phyloP scores from a whole-genome alignment of 116 monocot species.

The Phalaenopsis hybrid region DNA sequence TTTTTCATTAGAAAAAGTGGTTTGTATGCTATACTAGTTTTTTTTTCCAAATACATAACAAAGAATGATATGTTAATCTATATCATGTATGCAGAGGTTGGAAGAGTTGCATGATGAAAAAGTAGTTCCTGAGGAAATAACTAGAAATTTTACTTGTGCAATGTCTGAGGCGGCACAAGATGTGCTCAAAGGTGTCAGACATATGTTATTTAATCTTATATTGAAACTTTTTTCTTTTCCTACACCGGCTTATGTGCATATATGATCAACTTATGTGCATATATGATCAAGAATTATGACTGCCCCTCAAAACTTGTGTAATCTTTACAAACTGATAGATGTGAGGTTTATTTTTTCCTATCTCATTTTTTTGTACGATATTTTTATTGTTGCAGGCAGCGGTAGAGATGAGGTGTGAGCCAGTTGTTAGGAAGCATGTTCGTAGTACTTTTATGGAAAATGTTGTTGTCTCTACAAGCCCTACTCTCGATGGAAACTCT shows the following conservation, averaged over 20 bases:
- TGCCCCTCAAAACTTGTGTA: not conserved
- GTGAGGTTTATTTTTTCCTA: not conserved
- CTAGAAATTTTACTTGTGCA: slow-evolving; percentile 83
- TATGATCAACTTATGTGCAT: not conserved
- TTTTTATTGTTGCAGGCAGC: slow-evolving; percentile 52
- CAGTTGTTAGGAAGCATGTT: slow-evolving; percentile 74
- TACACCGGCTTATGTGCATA: too few species aligned
- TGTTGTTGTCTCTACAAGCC: slow-evolving; percentile 78
- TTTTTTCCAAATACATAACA: not conserved
- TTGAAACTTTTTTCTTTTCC: not conserved
- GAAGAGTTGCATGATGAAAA: slow-evolving; percentile 71
- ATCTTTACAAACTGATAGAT: not conserved
- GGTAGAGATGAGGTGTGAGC: slow-evolving; percentile 91
- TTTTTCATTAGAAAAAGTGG: slow-evolving; percentile 45
- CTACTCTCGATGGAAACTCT: slow-evolving; percentile 74
- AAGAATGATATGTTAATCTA: slow-evolving; percentile 2
- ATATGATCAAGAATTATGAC: not conserved
- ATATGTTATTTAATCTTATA: slow-evolving; percentile 60
- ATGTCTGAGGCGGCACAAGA: slow-evolving; percentile 77
- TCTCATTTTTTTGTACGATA: not conserved
- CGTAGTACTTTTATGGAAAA: slow-evolving; percentile 65
- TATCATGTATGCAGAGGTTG: slow-evolving; percentile 25
- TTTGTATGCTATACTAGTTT: slow-evolving; percentile 18
- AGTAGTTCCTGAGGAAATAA: slow-evolving; percentile 86
- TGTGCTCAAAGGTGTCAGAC: slow-evolving; percentile 94